phyloP scores from a whole-genome alignment of 2,329 filamentous ascomycete genomes.

The Xylariaceae sp. region DNA sequence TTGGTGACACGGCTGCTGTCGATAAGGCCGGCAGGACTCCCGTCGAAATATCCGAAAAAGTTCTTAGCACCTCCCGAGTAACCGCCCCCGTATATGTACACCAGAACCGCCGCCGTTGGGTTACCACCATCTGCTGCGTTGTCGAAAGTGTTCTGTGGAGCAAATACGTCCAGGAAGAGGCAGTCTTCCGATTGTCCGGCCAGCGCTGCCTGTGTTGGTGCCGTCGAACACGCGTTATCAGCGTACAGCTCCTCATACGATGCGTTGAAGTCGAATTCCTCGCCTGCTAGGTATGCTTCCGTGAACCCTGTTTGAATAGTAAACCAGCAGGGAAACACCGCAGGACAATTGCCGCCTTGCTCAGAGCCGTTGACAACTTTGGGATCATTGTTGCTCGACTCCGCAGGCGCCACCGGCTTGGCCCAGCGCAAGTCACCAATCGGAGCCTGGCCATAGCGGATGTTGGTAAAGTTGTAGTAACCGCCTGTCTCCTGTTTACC shows the following conservation, averaged over 20 bases:
- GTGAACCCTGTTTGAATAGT: background rate
- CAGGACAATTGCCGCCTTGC: conserved; percentile 1
- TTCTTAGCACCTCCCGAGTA: too few relatives aligned
- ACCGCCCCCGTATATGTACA: too few relatives aligned
- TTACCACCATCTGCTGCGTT: too few relatives aligned
- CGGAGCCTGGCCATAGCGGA: conserved; percentile 6
- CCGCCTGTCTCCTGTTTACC: conserved; percentile 5
- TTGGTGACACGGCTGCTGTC: too few relatives aligned
- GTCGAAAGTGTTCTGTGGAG: too few relatives aligned
- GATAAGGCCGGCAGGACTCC: too few relatives aligned
- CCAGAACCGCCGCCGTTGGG: too few relatives aligned
- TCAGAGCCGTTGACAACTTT: background rate
- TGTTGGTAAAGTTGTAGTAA: conserved; percentile 11
- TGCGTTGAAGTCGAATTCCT: background rate
- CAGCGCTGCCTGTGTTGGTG: background rate
- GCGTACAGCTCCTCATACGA: background rate
- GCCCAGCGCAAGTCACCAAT: conserved; percentile 6
- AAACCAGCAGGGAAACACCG: background rate
- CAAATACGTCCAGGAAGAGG: too few relatives aligned
- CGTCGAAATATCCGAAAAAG: too few relatives aligned
- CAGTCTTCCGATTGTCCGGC: too few relatives aligned
- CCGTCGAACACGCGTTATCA: background rate
- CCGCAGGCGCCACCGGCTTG: background rate
- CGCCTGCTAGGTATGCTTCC: conserved; percentile 1
- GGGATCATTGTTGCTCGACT: background rate